A percentile compares a stretch with the other conserved stretches of the same genome.
Evolutionary conservation across 2,329 filamentous ascomycete genomes (phyloP).

Genomic region (Stagonosporopsis tanaceti): DNA sequence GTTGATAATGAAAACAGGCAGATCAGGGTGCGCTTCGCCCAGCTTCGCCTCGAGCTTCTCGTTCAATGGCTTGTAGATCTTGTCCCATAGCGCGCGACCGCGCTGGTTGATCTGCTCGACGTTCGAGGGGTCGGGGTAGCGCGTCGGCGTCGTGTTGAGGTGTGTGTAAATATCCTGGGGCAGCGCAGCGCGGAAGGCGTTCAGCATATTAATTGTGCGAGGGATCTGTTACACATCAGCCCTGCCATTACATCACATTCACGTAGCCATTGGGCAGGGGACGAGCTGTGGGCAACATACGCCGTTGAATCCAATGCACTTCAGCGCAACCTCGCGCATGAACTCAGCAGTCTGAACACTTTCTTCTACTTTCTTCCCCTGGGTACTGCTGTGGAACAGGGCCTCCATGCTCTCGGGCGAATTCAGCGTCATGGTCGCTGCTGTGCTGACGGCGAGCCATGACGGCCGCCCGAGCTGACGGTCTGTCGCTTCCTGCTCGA

Average conservation of each 20-base stretch:
- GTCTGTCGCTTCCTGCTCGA: conserved; percentile 42
- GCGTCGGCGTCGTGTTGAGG: conserved; percentile 66
- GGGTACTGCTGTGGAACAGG: conserved; percentile 60
- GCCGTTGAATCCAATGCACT: conserved; percentile 82
- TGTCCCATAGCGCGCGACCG: conserved; percentile 75
- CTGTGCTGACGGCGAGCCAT: conserved; percentile 61
- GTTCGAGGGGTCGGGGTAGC: conserved; percentile 56
- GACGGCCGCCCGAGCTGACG: conserved; percentile 43
- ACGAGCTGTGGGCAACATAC: conserved; percentile 28
- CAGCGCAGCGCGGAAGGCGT: conserved; percentile 71
- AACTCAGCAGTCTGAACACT: conserved; percentile 68
- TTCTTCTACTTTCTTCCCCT: conserved; percentile 36
- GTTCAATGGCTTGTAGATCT: conserved; percentile 78
- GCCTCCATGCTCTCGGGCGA: conserved; percentile 76
- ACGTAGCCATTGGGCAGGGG: too few relatives aligned
- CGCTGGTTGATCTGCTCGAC: conserved; percentile 64
- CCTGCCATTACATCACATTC: neutral
- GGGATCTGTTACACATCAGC: conserved; percentile 64
- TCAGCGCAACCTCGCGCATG: conserved; percentile 77
- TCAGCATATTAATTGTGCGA: conserved; percentile 82
- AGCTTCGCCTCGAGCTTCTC: conserved; percentile 75
- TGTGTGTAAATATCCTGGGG: conserved; percentile 62
- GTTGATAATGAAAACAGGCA: conserved; percentile 80
- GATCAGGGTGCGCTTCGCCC: conserved; percentile 77
- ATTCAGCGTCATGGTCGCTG: conserved; percentile 86